Base-by-base conservation (phyloP, 2,329 filamentous ascomycete species). In the Sphaerulina populicola region DNA sequence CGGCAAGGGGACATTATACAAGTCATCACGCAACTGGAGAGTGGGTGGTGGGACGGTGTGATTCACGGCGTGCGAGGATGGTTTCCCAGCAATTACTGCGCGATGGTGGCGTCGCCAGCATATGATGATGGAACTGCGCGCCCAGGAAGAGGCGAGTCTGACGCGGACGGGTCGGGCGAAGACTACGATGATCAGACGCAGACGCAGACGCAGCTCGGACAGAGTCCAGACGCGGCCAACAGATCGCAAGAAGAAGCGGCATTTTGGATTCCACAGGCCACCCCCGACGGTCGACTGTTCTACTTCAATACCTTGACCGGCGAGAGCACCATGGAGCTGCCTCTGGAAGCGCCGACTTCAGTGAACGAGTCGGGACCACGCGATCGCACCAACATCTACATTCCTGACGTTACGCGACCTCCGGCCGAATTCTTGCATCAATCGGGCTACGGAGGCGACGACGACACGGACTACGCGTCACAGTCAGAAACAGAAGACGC, bases 51-150 rank as follows among this genome's bases (percentile, higher is more conserved):
- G 93, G 93, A 98, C 72, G 93, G 93, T 44, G 88, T 98, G 50
- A 95, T 98, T 68, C 93, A 96, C 65, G 88, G 90, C 53, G 86
- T 95, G 61, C 84, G 93, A 67, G 93, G 93, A 68, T 98, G 93
- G 93, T 98, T 98, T 69, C 93, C 93, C 35, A 97, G 91, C 76
- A 98, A 98, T 70, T 98, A 98, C 73, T 97, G 93, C 73, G 83
- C 88, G 59, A 82, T 93, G 57, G 85, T 97, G 62, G 80, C 82
- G 53, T 83, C 82, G 61, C 79, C 85, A 45, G 85, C 88, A 61
- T 86, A 94, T 56, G 74, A 85, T 38, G 77, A 79, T 38, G 61
- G 83, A 54, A 75, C 85, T 29, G 76, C 77, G 30, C 82, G 87
- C 48, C 72, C 77, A 11, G 73, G 74, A 57, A 76, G 78, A 59